phyloP scores from a whole-genome alignment of 495 filamentous ascomycete genomes.

The Aspergillus diversus region DNA sequence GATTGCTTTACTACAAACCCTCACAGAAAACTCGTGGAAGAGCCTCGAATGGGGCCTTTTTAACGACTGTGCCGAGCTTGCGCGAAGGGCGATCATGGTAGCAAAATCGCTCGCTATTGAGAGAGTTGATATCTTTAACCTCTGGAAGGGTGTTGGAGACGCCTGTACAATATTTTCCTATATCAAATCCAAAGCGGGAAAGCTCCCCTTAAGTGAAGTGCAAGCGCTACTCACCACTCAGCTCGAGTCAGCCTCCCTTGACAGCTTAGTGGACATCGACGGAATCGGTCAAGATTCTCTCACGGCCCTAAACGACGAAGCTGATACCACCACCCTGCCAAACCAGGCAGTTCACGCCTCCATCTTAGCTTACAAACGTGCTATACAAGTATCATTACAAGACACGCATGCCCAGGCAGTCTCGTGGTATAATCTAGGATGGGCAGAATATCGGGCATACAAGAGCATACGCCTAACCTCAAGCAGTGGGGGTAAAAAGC shows the following conservation, averaged over 20 bases:
- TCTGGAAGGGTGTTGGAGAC: slow-evolving; percentile 95
- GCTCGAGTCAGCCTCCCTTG: slow-evolving; percentile 57
- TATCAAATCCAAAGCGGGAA: slow-evolving; percentile 64
- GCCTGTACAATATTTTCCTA: slow-evolving; percentile 80
- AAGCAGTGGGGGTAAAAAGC: slow-evolving; percentile 41
- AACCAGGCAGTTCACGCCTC: slow-evolving; percentile 61
- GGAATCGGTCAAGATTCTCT: slow-evolving; percentile 57
- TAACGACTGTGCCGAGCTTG: slow-evolving; percentile 72
- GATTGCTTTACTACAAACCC: slow-evolving; percentile 83
- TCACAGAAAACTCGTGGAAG: slow-evolving; percentile 78
- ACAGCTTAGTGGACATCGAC: slow-evolving; percentile 71
- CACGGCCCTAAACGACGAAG: slow-evolving; percentile 40
- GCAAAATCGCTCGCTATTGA: slow-evolving; percentile 55
- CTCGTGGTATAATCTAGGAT: slow-evolving; percentile 95
- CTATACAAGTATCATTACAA: slow-evolving; percentile 69
- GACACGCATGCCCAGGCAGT: slow-evolving; percentile 93
- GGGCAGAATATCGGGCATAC: slow-evolving; percentile 85
- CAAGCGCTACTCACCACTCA: slow-evolving; percentile 57
- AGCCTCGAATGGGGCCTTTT: slow-evolving; percentile 81
- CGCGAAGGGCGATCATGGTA: slow-evolving; percentile 59
- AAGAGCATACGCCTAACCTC: slow-evolving; percentile 55
- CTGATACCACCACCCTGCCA: slow-evolving; percentile 42
- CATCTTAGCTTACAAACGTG: slow-evolving; percentile 85
- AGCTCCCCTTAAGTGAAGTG: slow-evolving; percentile 61
- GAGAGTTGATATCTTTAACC: slow-evolving; percentile 76